A percentile compares a stretch with the other conserved stretches of the same genome.
phyloP scores from a whole-genome alignment of 163 green algal species.

The Prototheca wickerhamii region DNA sequence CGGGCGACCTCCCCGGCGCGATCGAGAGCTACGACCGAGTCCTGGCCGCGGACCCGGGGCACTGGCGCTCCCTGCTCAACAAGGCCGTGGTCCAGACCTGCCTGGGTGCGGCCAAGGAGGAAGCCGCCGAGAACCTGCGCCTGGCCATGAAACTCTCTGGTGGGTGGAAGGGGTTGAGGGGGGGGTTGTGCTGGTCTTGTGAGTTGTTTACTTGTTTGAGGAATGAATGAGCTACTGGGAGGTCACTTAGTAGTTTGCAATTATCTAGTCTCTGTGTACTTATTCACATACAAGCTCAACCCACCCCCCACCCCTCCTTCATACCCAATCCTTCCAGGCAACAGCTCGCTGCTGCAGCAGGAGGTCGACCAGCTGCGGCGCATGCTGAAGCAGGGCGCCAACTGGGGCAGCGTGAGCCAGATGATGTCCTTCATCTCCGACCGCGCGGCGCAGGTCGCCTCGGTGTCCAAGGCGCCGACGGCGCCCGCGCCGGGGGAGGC shows the following conservation, averaged over 20 bases:
- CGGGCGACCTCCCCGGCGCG: constrained; percentile 20
- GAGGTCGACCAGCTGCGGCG: constrained; percentile 29
- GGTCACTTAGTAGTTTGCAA: no score
- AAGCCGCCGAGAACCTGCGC: constrained; percentile 26
- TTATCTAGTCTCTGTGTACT: no score
- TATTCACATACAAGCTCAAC: no score
- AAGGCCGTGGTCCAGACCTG: constrained; percentile 35
- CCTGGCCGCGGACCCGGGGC: constrained; percentile 23
- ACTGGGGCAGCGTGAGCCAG: constrained; percentile 15
- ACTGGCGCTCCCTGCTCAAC: constrained; percentile 42
- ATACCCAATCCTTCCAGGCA: constrained; percentile 11
- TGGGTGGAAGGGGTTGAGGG: no score
- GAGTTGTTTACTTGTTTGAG: no score
- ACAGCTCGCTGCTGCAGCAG: constrained; percentile 14
- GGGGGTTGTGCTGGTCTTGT: no score
- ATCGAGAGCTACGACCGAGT: constrained; percentile 35
- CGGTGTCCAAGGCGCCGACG: no score
- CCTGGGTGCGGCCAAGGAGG: constrained; percentile 15
- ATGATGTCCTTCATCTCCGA: constrained; percentile 27
- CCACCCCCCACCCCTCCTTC: background rate
- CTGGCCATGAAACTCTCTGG: constrained; percentile 29
- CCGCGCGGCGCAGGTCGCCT: constrained; percentile 14
- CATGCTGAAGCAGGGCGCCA: constrained; percentile 19
- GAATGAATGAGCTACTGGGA: no score
- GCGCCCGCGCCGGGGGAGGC: no score